Base-by-base conservation (phyloP, 2,329 filamentous ascomycete genomes). In the Botryotinia convoluta region DNA sequence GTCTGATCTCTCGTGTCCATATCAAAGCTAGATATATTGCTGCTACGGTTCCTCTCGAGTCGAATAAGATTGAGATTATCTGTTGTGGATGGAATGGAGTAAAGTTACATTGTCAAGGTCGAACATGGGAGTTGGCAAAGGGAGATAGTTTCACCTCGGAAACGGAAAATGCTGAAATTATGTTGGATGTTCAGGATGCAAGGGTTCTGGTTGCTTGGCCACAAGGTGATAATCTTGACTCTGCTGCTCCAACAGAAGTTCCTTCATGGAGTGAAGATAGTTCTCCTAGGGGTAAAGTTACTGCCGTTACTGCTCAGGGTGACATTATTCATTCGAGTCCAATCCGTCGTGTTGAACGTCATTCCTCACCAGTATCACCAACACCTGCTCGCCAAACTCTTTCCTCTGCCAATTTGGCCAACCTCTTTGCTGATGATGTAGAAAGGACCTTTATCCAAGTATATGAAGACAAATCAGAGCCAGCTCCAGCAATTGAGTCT, bases 31-130 rank as follows among this genome's bases (percentile, higher is more conserved):
- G 91, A 71, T 99, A 95, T 82, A 89, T 95, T 76, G 87, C 92
- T 35, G 89, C 93, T 20, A 84, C 87, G 32, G 87, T 88, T 72
- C 88, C 88, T 8, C 87, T 93, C 78, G 90, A 93, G 77, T 87
- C 90, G 75, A 93, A 92, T 81, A 91, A 90, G 82, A 89, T 99
- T 64, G 93, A 97, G 82, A 92, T 99, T 78, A 87, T 93, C 79
- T 99, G 96, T 85, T 89, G 92, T 79, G 96, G 96, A 35, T 98
- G 95, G 95, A 99, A 99, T 82, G 96, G 96, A 26, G 87, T 96
- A 77, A 97, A 94, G 84, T 84, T 99, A 77, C 94, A 97, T 84
- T 98, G 94, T 85, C 92, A 95, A 83, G 94, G 94, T 73, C 90
- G 91, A 77, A 92, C 93, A 4, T 95, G 93, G 86, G 93, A 97